Base-by-base conservation (phyloP, 306 rosid species). In the Corylus americana region DNA sequence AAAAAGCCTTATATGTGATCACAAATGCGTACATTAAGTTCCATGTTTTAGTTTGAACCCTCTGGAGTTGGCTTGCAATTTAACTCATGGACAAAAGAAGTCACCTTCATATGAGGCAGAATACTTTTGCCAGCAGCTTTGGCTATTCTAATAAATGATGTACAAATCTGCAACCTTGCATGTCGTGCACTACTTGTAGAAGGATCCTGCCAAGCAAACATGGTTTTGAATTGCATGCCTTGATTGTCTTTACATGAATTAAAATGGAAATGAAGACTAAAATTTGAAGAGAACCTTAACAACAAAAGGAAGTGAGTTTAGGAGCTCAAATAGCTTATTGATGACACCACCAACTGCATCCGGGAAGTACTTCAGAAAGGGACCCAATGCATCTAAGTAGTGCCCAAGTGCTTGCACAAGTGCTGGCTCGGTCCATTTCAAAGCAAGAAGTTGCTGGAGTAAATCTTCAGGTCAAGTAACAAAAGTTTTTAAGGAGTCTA, bases 101-200 rank as follows among this genome's bases (percentile, higher is more conserved):
- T 76, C 74, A 93, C 99, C 98, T 95, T 95, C 99, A 95, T 93
- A 84, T 95, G 99, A 83, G 99, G 99, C 85, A 95, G 86, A 79
- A 93, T 83, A 80, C 97, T 90, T 90, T 86, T 91, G 83, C 93
- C 97, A 79, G 98, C 93, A 68, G 98, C 82, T 87, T 95, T 95
- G 47, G 99, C 97, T 50, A 93, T 91, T 82, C 97, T 94, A 81
- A 95, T 95, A 84, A 95, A 95, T 66, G 99, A 95, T 61, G 98
- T 80, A 85, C 99, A 95, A 70, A 91, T 91, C 77, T 93, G 98
- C 84, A 95, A 79, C 87, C 99, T 93, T 57, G 99, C 98, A 84
- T 91, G 91, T 16, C 98, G 90, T 69, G 96, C 96, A 89, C 82
- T 83, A 80, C 67, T 86, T 81, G 92, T 77, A 45, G 94, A 88